These are phyloP conservation scores for Kodamaea arcana DNA, from an alignment of 1,139 yeast genomes.

Conservation along the genomic window DNA sequence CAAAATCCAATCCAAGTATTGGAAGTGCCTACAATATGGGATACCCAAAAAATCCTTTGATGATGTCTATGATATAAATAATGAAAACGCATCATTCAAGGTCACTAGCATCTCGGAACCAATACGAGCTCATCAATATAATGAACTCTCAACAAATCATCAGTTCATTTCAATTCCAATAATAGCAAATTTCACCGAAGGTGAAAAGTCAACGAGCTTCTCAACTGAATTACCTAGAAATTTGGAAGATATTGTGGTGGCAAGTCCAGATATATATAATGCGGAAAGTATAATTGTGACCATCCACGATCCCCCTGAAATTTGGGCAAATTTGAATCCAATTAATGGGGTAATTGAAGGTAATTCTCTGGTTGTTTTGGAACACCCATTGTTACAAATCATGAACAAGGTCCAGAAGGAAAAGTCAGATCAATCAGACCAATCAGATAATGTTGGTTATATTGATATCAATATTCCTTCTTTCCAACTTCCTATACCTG, in stretches of 20 bases:
- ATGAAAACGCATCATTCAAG: constrained; percentile 22
- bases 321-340: constrained; percentile 87
- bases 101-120: constrained; percentile 51
- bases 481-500: constrained; percentile 29
- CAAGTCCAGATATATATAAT: constrained; percentile 69
- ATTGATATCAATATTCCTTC: constrained; percentile 80
- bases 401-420: constrained; percentile 32
- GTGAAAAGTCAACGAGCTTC: constrained; percentile 26
- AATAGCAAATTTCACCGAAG: constrained; percentile 22
- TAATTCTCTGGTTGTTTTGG: constrained; percentile 60
- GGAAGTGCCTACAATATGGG: constrained; percentile 85
- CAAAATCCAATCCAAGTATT: constrained; percentile 75
- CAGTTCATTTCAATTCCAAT: constrained; percentile 70
- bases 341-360: constrained; percentile 74
- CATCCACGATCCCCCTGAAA: constrained; percentile 89
- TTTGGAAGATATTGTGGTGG: constrained; percentile 66
- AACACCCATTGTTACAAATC: constrained; percentile 39
- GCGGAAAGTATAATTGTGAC: constrained; percentile 61
- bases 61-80: constrained; percentile 35
- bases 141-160: constrained; percentile 49
- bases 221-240: constrained; percentile 46
- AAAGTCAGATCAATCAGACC: constrained; percentile 43
- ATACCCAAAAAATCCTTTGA: constrained; percentile 36
- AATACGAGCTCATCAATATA: constrained; percentile 66
- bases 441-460: constrained; percentile 60